Evolutionary conservation across 768 basidiomycete species (phyloP), one percentile per base, ranked within the genome.

Genomic region (Hebeloma cylindrosporum): DNA sequence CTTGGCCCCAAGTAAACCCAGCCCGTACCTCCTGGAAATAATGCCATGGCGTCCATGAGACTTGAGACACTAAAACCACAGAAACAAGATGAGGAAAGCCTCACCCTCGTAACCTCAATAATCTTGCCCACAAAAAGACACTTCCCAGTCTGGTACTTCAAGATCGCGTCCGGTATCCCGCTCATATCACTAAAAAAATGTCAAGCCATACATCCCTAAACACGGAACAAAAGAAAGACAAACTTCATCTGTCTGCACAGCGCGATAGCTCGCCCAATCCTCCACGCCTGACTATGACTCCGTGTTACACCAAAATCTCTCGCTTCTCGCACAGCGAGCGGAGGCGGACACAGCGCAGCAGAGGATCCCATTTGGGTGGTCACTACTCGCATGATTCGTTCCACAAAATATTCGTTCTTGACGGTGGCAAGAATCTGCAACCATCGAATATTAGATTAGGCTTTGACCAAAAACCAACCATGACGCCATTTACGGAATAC

Each of bases 51-150:
- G 34, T 34, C 4, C 27, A 13, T 18, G 4, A 21, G 5, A 14
- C n/a, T 16, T 22, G n/a, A 18, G 8, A 20, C 1, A 31, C 11
- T 11, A 8, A 7, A 8, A 9, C 6, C n/a, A 13, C 14, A 16
- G 8, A 14, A 25, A 21, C 18, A 21, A 27, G 23, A 32, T 22
- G 1, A 2, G n/a, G 10, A 5, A 31, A 40, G 10, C 52, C 56
- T 23, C 28, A 61, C 65, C 53, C 64, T 50, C 2, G 61, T 59
- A 34, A 80, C 78, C 40, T 78, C 72, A 17, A 77, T 54, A 18
- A 84, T 79, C 62, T 85, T 85, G 10, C 83, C 83, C 20, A 67
- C 58, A 57, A 84, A 84, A 18, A 84, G 53, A 33, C 57, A 62
- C 2, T 30, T 51, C 2, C 66, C 66, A 34, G 56, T 62, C 50